A percentile compares a stretch with the other conserved stretches of the same genome.
These are phyloP conservation scores for Sungouiella thailandica DNA, from an alignment of 805 yeast species.

Conservation along the genomic window DNA sequence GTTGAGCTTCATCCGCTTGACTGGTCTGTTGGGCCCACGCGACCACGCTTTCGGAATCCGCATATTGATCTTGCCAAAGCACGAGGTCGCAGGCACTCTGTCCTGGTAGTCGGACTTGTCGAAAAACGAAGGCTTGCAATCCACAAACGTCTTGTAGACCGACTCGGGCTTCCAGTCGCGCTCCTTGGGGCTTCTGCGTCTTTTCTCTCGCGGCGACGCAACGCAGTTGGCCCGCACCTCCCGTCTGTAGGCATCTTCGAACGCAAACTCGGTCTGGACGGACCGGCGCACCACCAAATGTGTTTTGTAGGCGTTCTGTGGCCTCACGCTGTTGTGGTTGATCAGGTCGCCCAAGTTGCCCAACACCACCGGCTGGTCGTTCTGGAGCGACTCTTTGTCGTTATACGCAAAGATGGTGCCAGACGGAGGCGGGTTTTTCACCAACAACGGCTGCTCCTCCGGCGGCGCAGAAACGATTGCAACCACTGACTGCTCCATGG, in stretches of 20 bases:
- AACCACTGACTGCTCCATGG: neutral
- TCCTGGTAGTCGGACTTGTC: conserved; percentile 26
- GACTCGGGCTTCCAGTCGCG: conserved; percentile 17
- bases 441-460: neutral
- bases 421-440: conserved; percentile 1
- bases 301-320: neutral
- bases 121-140: conserved; percentile 21
- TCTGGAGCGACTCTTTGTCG: neutral
- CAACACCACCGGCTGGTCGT: neutral
- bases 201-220: conserved; percentile 4
- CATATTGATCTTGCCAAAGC: conserved; percentile 39
- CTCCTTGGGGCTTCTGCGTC: conserved; percentile 11
- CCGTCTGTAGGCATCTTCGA: conserved; percentile 9
- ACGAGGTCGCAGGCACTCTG: conserved; percentile 25
- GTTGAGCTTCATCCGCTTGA: too few relatives aligned
- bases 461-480: neutral
- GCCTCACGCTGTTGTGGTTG: neutral
- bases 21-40: conserved; percentile 19
- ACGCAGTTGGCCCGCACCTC: neutral
- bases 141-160: conserved; percentile 14
- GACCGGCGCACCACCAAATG: conserved; percentile 2
- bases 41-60: conserved; percentile 36
- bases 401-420: conserved; percentile 2
- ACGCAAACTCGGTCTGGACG: conserved; percentile 10
- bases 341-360: neutral